Evolutionary conservation across 2,329 filamentous ascomycete genomes (phyloP).

Genomic region (Pseudocercospora fijiensis): DNA sequence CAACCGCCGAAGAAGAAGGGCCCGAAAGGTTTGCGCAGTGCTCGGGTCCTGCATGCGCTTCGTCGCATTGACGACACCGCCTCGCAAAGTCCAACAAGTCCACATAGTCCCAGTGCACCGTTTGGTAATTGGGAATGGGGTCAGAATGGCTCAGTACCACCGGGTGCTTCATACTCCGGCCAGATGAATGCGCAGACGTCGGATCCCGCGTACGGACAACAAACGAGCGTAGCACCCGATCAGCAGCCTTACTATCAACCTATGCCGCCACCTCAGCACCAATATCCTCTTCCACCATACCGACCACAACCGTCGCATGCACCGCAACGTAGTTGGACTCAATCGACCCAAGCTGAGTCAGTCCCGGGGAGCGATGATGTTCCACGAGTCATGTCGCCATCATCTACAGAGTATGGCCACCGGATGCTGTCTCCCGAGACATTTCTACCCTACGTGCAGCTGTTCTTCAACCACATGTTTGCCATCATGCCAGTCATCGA

Average conservation of each 20-base stretch:
- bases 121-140: constrained; percentile 37
- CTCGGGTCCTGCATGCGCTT: constrained; percentile 38
- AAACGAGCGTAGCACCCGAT: constrained; percentile 28
- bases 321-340: constrained; percentile 24
- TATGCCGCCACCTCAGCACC: constrained; percentile 22
- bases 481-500: constrained; percentile 41
- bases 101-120: constrained; percentile 27
- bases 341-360: constrained; percentile 21
- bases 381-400: constrained; percentile 24
- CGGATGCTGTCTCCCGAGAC: constrained; percentile 30
- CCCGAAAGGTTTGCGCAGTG: constrained; percentile 39
- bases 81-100: constrained; percentile 27
- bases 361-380: constrained; percentile 27
- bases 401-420: constrained; percentile 25
- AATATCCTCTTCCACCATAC: constrained; percentile 15
- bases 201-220: constrained; percentile 19
- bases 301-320: constrained; percentile 13
- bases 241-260: constrained; percentile 26
- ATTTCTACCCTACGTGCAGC: constrained; percentile 37
- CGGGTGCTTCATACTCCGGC: constrained; percentile 11
- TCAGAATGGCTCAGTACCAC: constrained; percentile 17
- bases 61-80: constrained; percentile 37
- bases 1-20: constrained; percentile 41
- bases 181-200: constrained; percentile 3
- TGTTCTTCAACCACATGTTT: constrained; percentile 41